phyloP scores from a whole-genome alignment of 768 basidiomycete genomes.

The Lepiota venenata region DNA sequence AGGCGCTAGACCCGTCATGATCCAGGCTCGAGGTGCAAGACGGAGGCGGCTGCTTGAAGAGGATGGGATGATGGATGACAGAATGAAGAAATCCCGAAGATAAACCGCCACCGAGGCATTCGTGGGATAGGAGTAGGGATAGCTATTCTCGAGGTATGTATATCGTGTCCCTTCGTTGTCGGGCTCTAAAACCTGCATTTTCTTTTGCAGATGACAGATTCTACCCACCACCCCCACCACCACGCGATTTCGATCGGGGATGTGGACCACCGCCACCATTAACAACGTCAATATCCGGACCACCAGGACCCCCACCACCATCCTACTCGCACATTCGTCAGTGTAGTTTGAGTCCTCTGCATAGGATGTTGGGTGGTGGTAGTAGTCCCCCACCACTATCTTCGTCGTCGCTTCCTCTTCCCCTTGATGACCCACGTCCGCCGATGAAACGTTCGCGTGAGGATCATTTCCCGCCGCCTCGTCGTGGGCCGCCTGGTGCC shows the following conservation, averaged over 20 bases:
- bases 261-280: slow-evolving; percentile 19
- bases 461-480: slow-evolving; percentile 35
- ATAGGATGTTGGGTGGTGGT: slow-evolving; percentile 21
- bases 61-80: too few species aligned
- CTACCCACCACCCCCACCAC: slow-evolving; percentile 14
- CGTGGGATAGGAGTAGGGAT: slow-evolving; percentile 10
- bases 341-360: slow-evolving; percentile 41
- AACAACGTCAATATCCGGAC: too few species aligned
- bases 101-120: neutral
- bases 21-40: too few species aligned
- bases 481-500: slow-evolving; percentile 14
- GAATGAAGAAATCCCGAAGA: too few species aligned
- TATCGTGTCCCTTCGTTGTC: neutral
- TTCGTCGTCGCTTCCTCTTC: slow-evolving; percentile 10
- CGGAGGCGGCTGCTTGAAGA: too few species aligned
- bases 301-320: slow-evolving; percentile 9
- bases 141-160: slow-evolving; percentile 19
- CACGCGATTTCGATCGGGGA: slow-evolving; percentile 23
- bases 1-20: too few species aligned
- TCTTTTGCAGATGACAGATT: slow-evolving; percentile 17
- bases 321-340: slow-evolving; percentile 39
- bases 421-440: slow-evolving; percentile 38
- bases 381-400: too few species aligned
- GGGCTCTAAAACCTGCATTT: slow-evolving; percentile 20
- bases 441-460: slow-evolving; percentile 44